Evolutionary conservation across 176 grass and related monocot genomes (phyloP).

Genomic region (Miscanthus lutarioriparius): DNA sequence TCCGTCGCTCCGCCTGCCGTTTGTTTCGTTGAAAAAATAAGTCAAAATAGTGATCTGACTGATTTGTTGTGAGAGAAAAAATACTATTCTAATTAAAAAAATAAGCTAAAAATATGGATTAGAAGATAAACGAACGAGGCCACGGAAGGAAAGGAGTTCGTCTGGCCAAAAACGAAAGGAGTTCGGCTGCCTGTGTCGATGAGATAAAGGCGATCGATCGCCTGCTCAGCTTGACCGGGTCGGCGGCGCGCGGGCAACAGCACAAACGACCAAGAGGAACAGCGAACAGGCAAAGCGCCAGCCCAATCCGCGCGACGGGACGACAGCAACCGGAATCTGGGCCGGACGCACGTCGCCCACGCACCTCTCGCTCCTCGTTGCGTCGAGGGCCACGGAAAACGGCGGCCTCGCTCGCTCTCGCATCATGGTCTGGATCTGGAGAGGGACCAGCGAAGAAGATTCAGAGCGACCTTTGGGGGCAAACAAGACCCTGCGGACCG

Average conservation of each 20-base stretch:
- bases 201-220: not conserved
- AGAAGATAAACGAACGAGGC: too few relatives aligned
- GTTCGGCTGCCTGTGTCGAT: not conserved
- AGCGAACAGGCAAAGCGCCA: not conserved
- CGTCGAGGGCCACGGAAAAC: not conserved
- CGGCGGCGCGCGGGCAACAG: too few relatives aligned
- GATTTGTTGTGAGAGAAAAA: too few relatives aligned
- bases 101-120: too few relatives aligned
- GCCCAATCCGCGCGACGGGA: not conserved
- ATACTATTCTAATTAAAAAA: too few relatives aligned
- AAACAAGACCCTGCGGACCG: not conserved
- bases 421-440: not conserved
- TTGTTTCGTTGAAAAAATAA: too few relatives aligned
- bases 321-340: slow-evolving; percentile 30
- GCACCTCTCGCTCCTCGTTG: too few relatives aligned
- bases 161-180: not conserved
- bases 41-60: too few relatives aligned
- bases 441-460: slow-evolving; percentile 35
- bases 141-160: not conserved
- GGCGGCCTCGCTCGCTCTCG: not conserved
- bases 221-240: too few relatives aligned
- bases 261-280: not conserved
- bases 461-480: not conserved
- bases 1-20: not conserved
- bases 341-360: too few relatives aligned